Percentiles rank a stretch among this genome's conserved stretches.
Evolutionary conservation across 176 grass and related monocot genomes (phyloP).

Genomic region (Ensete glaucum): DNA sequence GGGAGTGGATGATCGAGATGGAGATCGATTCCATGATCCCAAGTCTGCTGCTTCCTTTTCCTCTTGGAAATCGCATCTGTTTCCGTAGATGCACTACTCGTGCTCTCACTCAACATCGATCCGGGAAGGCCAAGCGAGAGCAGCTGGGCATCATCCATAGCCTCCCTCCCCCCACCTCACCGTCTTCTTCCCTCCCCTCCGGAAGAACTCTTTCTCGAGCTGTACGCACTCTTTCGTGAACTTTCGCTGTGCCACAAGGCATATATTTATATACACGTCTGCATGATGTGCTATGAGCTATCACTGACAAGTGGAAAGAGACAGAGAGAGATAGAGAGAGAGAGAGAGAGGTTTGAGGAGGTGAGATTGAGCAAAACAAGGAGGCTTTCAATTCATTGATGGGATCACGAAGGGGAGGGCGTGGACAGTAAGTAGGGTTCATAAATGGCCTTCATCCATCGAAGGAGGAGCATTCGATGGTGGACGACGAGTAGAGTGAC

Average conservation of each 20-base stretch:
- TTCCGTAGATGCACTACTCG: neutral
- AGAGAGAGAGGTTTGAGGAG: neutral
- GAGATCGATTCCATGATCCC: constrained; percentile 36
- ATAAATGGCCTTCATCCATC: constrained; percentile 85
- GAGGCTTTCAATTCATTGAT: constrained; percentile 23
- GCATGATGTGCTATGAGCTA: constrained; percentile 6
- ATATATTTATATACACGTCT: no score
- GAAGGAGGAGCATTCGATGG: constrained; percentile 54
- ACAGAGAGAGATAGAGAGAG: neutral
- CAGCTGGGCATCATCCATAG: constrained; percentile 54
- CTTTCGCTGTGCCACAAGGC: no score
- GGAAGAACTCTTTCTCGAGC: no score
- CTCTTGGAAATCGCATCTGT: constrained; percentile 47
- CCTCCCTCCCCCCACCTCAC: constrained; percentile 15
- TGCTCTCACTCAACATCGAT: constrained; percentile 7
- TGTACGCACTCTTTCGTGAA: no score
- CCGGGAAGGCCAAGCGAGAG: constrained; percentile 51
- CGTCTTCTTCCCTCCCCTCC: neutral
- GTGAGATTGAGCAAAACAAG: neutral
- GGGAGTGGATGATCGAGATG: constrained; percentile 67
- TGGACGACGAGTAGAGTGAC: constrained; percentile 76
- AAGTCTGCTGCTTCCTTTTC: constrained; percentile 54
- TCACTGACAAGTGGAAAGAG: neutral
- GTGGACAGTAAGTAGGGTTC: constrained; percentile 43
- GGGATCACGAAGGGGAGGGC: constrained; percentile 46